A percentile compares a stretch with the other conserved stretches of the same genome.
Conservation (phyloP, 768 basidiomycete species). For the Boletus rubropictus region DNA sequence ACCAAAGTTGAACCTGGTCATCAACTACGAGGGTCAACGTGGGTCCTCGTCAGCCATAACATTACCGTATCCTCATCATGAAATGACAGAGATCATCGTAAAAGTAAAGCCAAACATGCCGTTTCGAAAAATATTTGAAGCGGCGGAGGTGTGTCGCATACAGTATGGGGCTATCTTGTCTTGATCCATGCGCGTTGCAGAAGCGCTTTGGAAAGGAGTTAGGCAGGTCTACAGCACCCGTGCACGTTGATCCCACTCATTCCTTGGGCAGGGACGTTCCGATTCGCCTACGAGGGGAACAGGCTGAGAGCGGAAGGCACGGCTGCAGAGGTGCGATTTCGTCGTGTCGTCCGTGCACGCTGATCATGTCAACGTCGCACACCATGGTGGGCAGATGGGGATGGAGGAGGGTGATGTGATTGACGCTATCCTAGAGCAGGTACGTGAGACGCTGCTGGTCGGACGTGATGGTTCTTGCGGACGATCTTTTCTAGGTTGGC, state of each 20-base stretch:
- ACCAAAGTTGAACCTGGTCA: constrained; percentile 61
- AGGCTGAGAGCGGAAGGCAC: constrained; percentile 46
- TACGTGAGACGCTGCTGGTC: constrained; percentile 21
- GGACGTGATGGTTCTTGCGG: background rate
- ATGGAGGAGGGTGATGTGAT: constrained; percentile 64
- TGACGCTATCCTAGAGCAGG: constrained; percentile 56
- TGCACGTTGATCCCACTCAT: background rate
- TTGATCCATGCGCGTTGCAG: constrained; percentile 27
- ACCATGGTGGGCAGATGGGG: constrained; percentile 31
- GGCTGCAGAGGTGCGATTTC: constrained; percentile 43
- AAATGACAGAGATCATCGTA: constrained; percentile 50
- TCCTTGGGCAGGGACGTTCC: constrained; percentile 48
- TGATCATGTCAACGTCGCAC: background rate
- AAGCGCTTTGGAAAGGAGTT: constrained; percentile 54
- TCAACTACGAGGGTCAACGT: constrained; percentile 54
- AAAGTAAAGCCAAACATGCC: constrained; percentile 60
- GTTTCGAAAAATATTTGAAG: constrained; percentile 64
- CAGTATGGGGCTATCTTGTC: background rate
- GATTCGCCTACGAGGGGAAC: constrained; percentile 52
- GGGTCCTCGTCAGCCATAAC: constrained; percentile 9
- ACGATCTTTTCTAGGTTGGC: constrained; percentile 17
- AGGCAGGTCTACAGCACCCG: constrained; percentile 31
- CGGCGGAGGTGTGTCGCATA: constrained; percentile 52
- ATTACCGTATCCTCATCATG: background rate
- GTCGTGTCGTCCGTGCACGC: background rate